A percentile compares a stretch with the other conserved stretches of the same genome.
Evolutionary conservation across 352 stramenopile genomes (phyloP).

Genomic region (Pythium rishiriense): DNA sequence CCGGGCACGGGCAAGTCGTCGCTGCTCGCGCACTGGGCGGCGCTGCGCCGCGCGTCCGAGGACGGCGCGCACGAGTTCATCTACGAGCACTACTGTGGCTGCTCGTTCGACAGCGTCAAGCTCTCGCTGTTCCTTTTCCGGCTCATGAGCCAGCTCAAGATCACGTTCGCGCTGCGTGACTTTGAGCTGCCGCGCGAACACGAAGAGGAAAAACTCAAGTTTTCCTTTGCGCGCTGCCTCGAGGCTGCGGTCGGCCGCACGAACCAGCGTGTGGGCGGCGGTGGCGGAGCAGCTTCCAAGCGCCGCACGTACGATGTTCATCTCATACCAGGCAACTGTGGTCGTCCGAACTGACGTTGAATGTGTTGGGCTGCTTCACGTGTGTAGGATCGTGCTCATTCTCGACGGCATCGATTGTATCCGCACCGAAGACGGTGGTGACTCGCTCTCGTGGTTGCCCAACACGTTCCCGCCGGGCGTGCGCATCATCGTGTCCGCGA

Average conservation of each 20-base stretch:
- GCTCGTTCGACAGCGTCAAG: slow-evolving; percentile 85
- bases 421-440: slow-evolving; percentile 75
- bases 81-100: slow-evolving; percentile 80
- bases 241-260: slow-evolving; percentile 59
- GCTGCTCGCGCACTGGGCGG: slow-evolving; percentile 75
- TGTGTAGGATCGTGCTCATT: slow-evolving; percentile 68
- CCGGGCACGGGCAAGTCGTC: slow-evolving; percentile 75
- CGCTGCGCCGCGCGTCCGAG: slow-evolving; percentile 37
- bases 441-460: slow-evolving; percentile 84
- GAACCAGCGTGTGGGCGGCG: slow-evolving; percentile 25
- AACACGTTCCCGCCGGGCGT: slow-evolving; percentile 69
- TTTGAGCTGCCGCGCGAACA: slow-evolving; percentile 80
- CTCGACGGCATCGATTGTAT: slow-evolving; percentile 83
- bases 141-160: slow-evolving; percentile 80
- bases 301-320: slow-evolving; percentile 14
- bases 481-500: slow-evolving; percentile 61
- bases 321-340: not conserved
- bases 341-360: not conserved
- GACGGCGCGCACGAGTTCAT: slow-evolving; percentile 57
- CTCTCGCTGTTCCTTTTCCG: slow-evolving; percentile 81
- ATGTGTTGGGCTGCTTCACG: not conserved
- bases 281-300: slow-evolving; percentile 30
- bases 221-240: slow-evolving; percentile 75
- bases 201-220: slow-evolving; percentile 87
- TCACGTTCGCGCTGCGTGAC: slow-evolving; percentile 66